phyloP scores from a whole-genome alignment of 2,329 filamentous ascomycete species.

The Pseudogymnoascus destructans region DNA sequence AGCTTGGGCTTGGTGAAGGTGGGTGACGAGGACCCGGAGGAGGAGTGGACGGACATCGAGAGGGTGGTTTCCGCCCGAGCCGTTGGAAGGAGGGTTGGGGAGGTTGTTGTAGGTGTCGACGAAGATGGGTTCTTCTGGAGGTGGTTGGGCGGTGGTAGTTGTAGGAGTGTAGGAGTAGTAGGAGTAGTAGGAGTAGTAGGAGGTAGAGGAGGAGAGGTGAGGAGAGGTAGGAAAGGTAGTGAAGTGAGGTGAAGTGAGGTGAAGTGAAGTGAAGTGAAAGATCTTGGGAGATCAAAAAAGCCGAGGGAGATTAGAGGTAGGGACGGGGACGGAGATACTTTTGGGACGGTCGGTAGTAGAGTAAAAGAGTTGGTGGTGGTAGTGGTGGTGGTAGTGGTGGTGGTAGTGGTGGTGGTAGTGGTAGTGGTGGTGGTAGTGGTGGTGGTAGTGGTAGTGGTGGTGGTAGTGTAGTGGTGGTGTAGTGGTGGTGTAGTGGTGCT shows the following conservation, averaged over 20 bases:
- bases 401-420: background rate
- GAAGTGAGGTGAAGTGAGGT: background rate
- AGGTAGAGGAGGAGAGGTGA: background rate
- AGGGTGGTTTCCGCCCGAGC: background rate
- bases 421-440: background rate
- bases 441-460: background rate
- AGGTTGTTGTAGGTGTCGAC: slow-evolving; percentile 10
- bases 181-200: background rate
- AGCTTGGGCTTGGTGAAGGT: slow-evolving; percentile 24
- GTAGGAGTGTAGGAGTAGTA: background rate
- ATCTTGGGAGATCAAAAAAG: background rate
- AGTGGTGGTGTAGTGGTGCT: background rate
- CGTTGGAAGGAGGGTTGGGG: background rate
- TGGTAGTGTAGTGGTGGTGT: background rate
- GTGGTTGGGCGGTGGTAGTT: background rate
- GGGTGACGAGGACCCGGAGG: slow-evolving; percentile 14
- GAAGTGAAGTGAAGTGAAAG: background rate
- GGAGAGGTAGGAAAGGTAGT: background rate
- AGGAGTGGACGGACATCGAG: slow-evolving; percentile 4
- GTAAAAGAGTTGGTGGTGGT: background rate
- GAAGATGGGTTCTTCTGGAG: background rate
- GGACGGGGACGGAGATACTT: background rate
- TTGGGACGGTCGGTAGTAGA: background rate
- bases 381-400: background rate
- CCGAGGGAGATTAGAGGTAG: background rate